Evolutionary conservation across 1,284 basidiomycete species (phyloP).

Genomic region (Tylopilus sp.): DNA sequence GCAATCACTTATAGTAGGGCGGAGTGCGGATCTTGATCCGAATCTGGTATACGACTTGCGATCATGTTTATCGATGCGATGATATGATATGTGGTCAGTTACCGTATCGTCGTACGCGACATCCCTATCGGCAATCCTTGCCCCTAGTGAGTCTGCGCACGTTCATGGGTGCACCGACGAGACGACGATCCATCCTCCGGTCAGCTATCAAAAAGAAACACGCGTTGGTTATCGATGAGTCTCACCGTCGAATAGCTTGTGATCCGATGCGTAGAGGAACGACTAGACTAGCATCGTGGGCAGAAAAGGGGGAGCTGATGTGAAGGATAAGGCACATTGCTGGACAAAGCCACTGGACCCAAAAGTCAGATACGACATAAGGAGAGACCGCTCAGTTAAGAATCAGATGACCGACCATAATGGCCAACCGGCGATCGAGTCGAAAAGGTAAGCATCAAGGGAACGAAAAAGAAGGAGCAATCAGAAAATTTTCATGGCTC

Average conservation of each 20-base stretch:
- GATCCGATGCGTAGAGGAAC: constrained; percentile 18
- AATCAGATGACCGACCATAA: not conserved
- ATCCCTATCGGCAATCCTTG: not conserved
- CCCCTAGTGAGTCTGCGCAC: not conserved
- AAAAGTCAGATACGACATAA: not conserved
- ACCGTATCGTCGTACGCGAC: constrained; percentile 1
- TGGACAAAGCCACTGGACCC: constrained; percentile 4
- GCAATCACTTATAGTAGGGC: constrained; percentile 51
- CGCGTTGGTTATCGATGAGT: constrained; percentile 19
- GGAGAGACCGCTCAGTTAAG: not conserved
- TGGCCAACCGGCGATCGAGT: constrained; percentile 3
- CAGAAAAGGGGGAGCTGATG: constrained; percentile 5
- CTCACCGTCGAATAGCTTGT: constrained; percentile 22
- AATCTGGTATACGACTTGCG: constrained; percentile 26
- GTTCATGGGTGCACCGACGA: not conserved
- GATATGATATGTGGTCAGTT: constrained; percentile 8
- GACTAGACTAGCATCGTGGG: constrained; percentile 7
- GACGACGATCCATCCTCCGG: not conserved
- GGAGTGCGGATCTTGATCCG: constrained; percentile 74
- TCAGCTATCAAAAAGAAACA: not conserved
- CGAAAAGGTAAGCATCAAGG: not conserved
- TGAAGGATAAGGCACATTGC: constrained; percentile 8
- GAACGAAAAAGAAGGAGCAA: not conserved
- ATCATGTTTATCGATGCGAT: constrained; percentile 15
- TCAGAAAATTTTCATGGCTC: not conserved